Base-by-base conservation (phyloP, 345 rosid genomes). In the Heritiera fomes region DNA sequence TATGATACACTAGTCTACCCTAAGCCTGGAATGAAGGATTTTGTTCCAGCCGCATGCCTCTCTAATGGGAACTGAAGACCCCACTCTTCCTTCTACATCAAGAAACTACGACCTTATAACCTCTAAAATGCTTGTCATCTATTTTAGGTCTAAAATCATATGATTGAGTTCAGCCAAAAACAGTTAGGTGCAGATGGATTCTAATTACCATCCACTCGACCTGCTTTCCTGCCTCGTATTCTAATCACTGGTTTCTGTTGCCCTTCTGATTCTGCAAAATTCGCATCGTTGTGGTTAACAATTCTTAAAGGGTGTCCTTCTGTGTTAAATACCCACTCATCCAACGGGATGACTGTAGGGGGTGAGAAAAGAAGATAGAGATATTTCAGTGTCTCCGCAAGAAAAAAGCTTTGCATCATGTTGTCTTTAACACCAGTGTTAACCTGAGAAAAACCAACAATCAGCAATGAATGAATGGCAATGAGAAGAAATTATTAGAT, bases 321-420 rank as follows among this genome's bases (percentile, higher is more conserved):
- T 2, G 98, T 97, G 88, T 97, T 97, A 82, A 97, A 97, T 55
- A 94, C 98, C 99, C 98, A 94, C 67, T 97, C 98, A 17, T 97
- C 98, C 72, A 94, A 80, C 53, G 99, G 61, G 74, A 97, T 90
- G 55, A 93, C 92, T 0, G 97, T 81, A 15, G 98, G 63, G n/a
- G 98, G 98, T 7, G 99, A 93, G 79, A 93, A 97, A 41, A 94
- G 90, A 66, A 97, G 99, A 73, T 97, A 94, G 0, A 94, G 86
- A 83, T 97, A 94, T 77, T 94, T 93, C 1, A 94, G 90, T 7
- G 98, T 94, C 94, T 97, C 98, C 0, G 98, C 99, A 5, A 97
- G 93, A 78, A 97, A 94, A 88, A 97, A 97, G 88, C 96, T 97
- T 79, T 94, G 99, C 98, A 97, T 97, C 95, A 84, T 90, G 83